These are phyloP conservation scores for Pichia deserticola DNA, from an alignment of 805 yeast species.

Conservation along the genomic window DNA sequence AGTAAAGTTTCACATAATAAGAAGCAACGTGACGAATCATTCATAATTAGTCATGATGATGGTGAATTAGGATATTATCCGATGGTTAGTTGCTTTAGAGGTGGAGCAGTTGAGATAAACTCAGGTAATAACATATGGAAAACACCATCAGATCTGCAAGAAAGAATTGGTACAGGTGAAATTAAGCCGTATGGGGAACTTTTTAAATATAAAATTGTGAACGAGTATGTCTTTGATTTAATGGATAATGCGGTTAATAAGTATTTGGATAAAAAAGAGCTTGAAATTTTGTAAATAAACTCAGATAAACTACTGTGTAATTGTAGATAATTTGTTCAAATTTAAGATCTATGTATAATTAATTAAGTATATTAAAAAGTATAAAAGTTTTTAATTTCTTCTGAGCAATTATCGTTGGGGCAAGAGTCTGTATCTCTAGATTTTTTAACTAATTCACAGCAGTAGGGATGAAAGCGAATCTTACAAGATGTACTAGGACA, in stretches of 20 bases:
- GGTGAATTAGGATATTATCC: slow-evolving; percentile 90
- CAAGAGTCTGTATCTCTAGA: slow-evolving; percentile 27
- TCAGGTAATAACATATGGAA: slow-evolving; percentile 57
- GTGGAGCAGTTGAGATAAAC: slow-evolving; percentile 67
- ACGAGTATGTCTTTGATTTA: slow-evolving; percentile 76
- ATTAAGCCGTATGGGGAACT: slow-evolving; percentile 51
- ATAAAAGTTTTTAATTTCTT: slow-evolving; percentile 11
- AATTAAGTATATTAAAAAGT: slow-evolving; percentile 7
- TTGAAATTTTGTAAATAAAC: too few species aligned
- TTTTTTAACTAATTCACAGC: slow-evolving; percentile 35
- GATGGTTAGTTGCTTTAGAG: slow-evolving; percentile 71
- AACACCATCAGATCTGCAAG: slow-evolving; percentile 32
- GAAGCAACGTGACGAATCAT: slow-evolving; percentile 1
- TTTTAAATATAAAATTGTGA: slow-evolving; percentile 64
- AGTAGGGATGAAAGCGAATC: slow-evolving; percentile 40
- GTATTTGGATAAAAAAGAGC: slow-evolving; percentile 34
- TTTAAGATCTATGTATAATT: too few species aligned
- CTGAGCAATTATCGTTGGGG: slow-evolving; percentile 26
- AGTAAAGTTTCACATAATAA: neutral
- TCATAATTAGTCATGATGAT: slow-evolving; percentile 50
- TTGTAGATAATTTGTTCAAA: too few species aligned
- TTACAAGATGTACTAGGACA: slow-evolving; percentile 31
- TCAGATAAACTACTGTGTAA: too few species aligned
- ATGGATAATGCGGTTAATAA: slow-evolving; percentile 75
- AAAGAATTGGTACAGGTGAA: slow-evolving; percentile 16